These are phyloP conservation scores for Cladosporium sp. DNA, from an alignment of 2,329 filamentous ascomycete species.

Conservation along the genomic window DNA sequence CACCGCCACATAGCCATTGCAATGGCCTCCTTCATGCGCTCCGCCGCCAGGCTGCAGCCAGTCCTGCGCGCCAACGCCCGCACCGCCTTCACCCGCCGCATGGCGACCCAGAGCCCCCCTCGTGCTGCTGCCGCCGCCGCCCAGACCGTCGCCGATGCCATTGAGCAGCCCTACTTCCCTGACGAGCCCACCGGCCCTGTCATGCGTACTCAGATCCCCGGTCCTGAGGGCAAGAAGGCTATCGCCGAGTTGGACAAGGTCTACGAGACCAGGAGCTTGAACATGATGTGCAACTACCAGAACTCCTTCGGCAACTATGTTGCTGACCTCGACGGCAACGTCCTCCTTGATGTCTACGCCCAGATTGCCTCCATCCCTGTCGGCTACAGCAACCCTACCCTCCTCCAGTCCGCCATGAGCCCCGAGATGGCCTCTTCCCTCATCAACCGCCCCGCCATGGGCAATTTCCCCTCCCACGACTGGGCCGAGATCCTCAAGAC, in stretches of 20 bases:
- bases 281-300: constrained; percentile 74
- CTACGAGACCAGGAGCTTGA: constrained; percentile 81
- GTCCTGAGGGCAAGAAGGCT: constrained; percentile 66
- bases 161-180: constrained; percentile 39
- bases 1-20: background rate
- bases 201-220: constrained; percentile 62
- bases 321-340: constrained; percentile 66
- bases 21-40: constrained; percentile 32
- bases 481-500: constrained; percentile 77
- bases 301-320: constrained; percentile 78
- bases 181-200: constrained; percentile 56
- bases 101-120: constrained; percentile 31
- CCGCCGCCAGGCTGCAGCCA: constrained; percentile 29
- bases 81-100: constrained; percentile 10
- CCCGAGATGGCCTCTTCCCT: constrained; percentile 75
- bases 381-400: constrained; percentile 83
- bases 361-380: constrained; percentile 92
- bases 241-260: constrained; percentile 70
- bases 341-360: constrained; percentile 74
- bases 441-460: constrained; percentile 84
- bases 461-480: constrained; percentile 83
- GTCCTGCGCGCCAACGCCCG: constrained; percentile 20
- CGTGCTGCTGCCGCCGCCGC: constrained; percentile 27
- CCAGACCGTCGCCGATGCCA: constrained; percentile 19
- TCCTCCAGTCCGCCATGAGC: constrained; percentile 65